These are phyloP conservation scores for Sutorius australiensis DNA, from an alignment of 768 basidiomycete species.

Conservation along the genomic window DNA sequence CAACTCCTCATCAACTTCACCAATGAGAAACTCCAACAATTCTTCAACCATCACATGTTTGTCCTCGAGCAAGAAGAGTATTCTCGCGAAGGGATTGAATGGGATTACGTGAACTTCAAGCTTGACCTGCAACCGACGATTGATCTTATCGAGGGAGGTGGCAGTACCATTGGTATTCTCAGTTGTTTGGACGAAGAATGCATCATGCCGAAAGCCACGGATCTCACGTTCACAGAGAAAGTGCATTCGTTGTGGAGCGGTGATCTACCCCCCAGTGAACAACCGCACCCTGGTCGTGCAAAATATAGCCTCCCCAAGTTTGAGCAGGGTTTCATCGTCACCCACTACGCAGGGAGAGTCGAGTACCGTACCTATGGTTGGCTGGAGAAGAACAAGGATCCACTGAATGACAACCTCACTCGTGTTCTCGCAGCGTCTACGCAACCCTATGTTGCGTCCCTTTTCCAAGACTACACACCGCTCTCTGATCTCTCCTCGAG, in stretches of 20 bases:
- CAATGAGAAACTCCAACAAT: conserved; percentile 97
- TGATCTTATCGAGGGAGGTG: conserved; percentile 88
- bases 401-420: conserved; percentile 92
- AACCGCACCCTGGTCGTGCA: conserved; percentile 65
- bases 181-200: conserved; percentile 96
- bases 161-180: conserved; percentile 75
- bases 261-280: conserved; percentile 39
- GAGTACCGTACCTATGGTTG: conserved; percentile 95
- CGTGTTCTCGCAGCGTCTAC: conserved; percentile 80
- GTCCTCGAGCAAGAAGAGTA: conserved; percentile 99
- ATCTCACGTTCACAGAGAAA: conserved; percentile 92
- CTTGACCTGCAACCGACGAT: conserved; percentile 97
- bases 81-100: conserved; percentile 90
- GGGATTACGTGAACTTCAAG: conserved; percentile 98
- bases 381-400: conserved; percentile 99
- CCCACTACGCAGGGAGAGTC: conserved; percentile 95
- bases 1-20: conserved; percentile 98
- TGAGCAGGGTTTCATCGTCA: conserved; percentile 90
- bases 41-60: conserved; percentile 99
- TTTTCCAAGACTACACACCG: conserved; percentile 76
- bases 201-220: conserved; percentile 99
- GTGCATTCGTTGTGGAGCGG: conserved; percentile 71
- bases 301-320: conserved; percentile 89
- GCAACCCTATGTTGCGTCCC: conserved; percentile 73
- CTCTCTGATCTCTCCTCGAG: conserved; percentile 33